These are phyloP conservation scores for Solanum corneliomulleri DNA, from an alignment of 257 asterid genomes.

Conservation along the genomic window DNA sequence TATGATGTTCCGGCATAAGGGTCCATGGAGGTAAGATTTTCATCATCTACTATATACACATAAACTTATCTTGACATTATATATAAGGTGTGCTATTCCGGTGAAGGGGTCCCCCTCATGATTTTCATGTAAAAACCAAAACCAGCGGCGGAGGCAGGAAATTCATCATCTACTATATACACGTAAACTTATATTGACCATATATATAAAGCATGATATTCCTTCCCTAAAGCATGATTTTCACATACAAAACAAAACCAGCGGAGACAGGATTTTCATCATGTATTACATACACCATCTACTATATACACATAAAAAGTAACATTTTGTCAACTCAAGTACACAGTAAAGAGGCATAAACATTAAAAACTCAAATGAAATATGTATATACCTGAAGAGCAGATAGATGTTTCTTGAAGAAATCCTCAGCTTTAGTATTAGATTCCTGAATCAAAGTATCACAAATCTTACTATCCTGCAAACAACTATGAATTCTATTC, in stretches of 20 bases:
- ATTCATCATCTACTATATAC: background rate
- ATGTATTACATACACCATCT: background rate
- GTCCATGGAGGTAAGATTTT: background rate
- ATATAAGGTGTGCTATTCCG: background rate
- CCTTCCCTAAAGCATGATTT: background rate
- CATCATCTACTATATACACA: background rate
- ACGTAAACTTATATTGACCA: background rate
- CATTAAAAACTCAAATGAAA: background rate
- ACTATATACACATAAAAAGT: background rate
- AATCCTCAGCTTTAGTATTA: constrained; percentile 21
- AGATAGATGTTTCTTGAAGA: constrained; percentile 40
- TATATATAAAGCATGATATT: background rate
- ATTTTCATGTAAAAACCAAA: background rate
- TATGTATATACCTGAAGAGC: constrained; percentile 54
- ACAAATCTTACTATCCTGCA: constrained; percentile 60
- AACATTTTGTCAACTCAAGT: background rate
- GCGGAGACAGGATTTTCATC: background rate
- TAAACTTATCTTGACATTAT: background rate
- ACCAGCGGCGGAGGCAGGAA: background rate
- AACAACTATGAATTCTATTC: constrained; percentile 55
- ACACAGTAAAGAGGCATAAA: background rate
- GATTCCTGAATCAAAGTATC: constrained; percentile 27
- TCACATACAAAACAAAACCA: background rate
- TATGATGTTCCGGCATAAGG: accelerated
- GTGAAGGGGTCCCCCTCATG: background rate